Conservation (phyloP, 2,329 filamentous ascomycete genomes). For the Cercospora sp. region DNA sequence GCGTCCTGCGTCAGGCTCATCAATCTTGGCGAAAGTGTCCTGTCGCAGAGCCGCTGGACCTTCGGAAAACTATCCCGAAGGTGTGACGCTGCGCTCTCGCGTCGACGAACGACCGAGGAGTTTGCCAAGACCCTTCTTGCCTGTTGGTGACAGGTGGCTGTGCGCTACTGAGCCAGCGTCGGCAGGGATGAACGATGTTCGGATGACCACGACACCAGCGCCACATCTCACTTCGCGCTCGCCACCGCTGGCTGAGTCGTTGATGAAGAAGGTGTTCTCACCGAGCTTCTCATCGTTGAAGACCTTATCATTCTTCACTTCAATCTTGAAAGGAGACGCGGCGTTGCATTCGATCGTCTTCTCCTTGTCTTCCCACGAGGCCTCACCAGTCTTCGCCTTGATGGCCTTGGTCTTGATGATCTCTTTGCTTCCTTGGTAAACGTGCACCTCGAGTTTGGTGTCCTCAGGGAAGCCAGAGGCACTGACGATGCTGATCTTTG, state of each 20-base stretch:
- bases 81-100: slow-evolving; percentile 35
- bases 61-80: slow-evolving; percentile 29
- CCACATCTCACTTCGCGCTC: slow-evolving; percentile 74
- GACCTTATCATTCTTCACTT: slow-evolving; percentile 80
- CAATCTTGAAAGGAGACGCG: slow-evolving; percentile 81
- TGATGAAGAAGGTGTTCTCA: slow-evolving; percentile 86
- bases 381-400: slow-evolving; percentile 67
- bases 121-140: slow-evolving; percentile 31
- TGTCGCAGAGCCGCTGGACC: neutral
- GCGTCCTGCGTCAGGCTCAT: neutral
- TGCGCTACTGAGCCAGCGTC: slow-evolving; percentile 28
- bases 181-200: slow-evolving; percentile 34
- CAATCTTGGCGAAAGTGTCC: neutral
- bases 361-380: slow-evolving; percentile 62
- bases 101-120: slow-evolving; percentile 27
- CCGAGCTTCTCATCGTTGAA: slow-evolving; percentile 86
- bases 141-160: slow-evolving; percentile 19
- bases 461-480: slow-evolving; percentile 70
- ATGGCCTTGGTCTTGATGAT: slow-evolving; percentile 91
- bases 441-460: slow-evolving; percentile 39
- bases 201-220: slow-evolving; percentile 68
- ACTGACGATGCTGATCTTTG: slow-evolving; percentile 75
- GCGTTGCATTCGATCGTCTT: slow-evolving; percentile 70
- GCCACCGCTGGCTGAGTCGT: slow-evolving; percentile 66
- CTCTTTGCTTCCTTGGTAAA: slow-evolving; percentile 61